Conservation (phyloP, 1,139 yeast species). For the Debaryomycetaceae sp. region DNA sequence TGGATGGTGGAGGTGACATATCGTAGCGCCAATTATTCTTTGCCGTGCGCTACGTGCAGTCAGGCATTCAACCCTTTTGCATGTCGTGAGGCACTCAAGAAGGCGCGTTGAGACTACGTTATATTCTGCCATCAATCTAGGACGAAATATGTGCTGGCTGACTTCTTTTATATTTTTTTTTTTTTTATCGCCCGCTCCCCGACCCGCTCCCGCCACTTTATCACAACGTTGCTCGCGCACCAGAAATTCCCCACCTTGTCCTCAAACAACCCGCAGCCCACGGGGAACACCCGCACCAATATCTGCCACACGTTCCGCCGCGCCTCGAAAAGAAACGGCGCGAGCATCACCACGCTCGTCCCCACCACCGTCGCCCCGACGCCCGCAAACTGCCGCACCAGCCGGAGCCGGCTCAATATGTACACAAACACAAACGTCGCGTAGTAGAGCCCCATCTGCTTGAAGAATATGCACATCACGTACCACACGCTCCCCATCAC, state of each 20-base stretch:
- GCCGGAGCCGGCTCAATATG: conserved; percentile 27
- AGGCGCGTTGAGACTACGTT: conserved; percentile 56
- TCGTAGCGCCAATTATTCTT: conserved; percentile 49
- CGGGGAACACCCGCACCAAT: conserved; percentile 75
- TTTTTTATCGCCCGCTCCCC: conserved; percentile 7
- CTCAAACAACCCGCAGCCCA: conserved; percentile 89
- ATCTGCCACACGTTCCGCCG: conserved; percentile 16
- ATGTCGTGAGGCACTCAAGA: not conserved
- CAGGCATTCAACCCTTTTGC: conserved; percentile 8
- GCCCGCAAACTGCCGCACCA: conserved; percentile 40
- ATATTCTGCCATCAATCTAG: conserved; percentile 50
- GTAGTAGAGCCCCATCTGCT: conserved; percentile 93
- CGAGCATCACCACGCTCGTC: conserved; percentile 41
- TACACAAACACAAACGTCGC: conserved; percentile 82
- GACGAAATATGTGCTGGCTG: too few relatives aligned
- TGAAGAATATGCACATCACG: conserved; percentile 68
- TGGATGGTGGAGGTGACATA: conserved; percentile 82
- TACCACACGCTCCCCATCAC: conserved; percentile 71
- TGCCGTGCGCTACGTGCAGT: conserved; percentile 8
- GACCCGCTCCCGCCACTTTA: conserved; percentile 58
- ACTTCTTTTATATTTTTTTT: conserved; percentile 48
- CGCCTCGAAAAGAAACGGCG: conserved; percentile 41
- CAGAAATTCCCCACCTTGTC: conserved; percentile 96
- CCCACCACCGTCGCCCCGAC: conserved; percentile 54
- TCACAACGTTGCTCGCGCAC: conserved; percentile 76